Evolutionary conservation across 2,329 filamentous ascomycete genomes (phyloP), one percentile per base, ranked within the genome.

Genomic region (Neofusicoccum laricinum): DNA sequence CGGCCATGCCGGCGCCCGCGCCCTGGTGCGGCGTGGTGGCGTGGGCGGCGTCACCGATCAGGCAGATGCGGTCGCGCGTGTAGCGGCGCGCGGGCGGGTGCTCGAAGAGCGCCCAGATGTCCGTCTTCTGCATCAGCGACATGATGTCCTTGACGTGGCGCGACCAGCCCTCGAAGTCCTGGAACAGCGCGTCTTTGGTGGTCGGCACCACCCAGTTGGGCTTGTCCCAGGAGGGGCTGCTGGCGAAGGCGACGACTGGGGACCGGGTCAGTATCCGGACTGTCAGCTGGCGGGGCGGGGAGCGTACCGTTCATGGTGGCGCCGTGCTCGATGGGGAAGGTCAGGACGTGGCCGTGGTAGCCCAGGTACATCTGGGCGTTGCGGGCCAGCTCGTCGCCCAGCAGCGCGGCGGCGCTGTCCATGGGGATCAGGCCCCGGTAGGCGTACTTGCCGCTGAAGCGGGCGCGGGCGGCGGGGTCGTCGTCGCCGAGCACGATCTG

Each of bases 351-450:
- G 0, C 83, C 85, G 59, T 79, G 74, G 0, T 82, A 82, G 0
- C 86, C 87, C 62, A 85, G 80, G 71, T 85, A 85, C 79, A 88
- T 84, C 71, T 84, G 82, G 15, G 79, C 74, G 14, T 82, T 85
- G 25, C 72, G 69, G 0, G 84, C 81, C 41, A 82, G 75, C 43
- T 85, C 75, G 8, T 80, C 71, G 2, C 85, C 84, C 2, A 89
- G 67, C 2, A 79, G 78, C 11, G 76, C 71, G 0, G 77, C 71
- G 0, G 85, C 86, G 15, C 80, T 72, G 0, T 79, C 76, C 80
- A 90, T 89, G 0, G 87, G 85, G 1, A 89, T 78, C 2, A 90
- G 73, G 0, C 84, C 84, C 6, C 88, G 81, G 73, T 88, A 90
- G 38, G 85, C 88, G 73, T 85, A 85, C 66, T 88, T 86, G 36